Evolutionary conservation across 306 rosid species (phyloP), one percentile per base, ranked within the genome.

Genomic region (Sophora flavescens): DNA sequence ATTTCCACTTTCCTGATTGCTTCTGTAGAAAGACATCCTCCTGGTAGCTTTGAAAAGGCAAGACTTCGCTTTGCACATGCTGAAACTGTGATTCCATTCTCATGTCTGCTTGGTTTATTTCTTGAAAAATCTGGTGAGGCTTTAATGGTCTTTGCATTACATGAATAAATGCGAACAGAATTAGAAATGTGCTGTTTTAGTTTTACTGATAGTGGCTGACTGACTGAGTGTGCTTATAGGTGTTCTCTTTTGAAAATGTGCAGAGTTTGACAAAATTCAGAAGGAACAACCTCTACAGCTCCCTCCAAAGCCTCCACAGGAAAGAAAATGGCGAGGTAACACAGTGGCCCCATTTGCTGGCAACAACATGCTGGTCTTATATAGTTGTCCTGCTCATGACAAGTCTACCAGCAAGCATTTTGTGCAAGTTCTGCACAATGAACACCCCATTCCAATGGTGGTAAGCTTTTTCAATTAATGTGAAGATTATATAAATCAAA

Each of bases 51-150:
- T 78, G 98, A 94, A 76, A 89, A 90, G 84, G 97, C 98, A 66
- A 90, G 93, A 76, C 91, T 94, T 72, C 88, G 98, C 73, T 94
- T 94, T 62, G 96, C 97, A 18, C 98, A 94, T 83, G 96, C 98
- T 36, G 98, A 94, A 88, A 94, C 98, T 64, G 76, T 94, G 54
- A 86, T 94, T 84, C 98, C 98, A 78, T 94, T 94, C 76, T 81
- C 98, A 59, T 94, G 98, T 75, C 85, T 94, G 81, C 97, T 94
- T 16, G 97, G 98, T 48, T 91, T 94, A 79, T 94, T 94, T 64
- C 95, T 84, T 7, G 93, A 94, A 70, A 87, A 83, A 83, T 69
- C 93, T 74, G 96, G 98, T 91, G 70, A 78, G 89, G 58, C 57
- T 82, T 84, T 58, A 50, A 8, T 32, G 44, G 12, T 39, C 52